These are phyloP conservation scores for Helotiales sp. DNA, from an alignment of 2,329 filamentous ascomycete species.

Conservation along the genomic window DNA sequence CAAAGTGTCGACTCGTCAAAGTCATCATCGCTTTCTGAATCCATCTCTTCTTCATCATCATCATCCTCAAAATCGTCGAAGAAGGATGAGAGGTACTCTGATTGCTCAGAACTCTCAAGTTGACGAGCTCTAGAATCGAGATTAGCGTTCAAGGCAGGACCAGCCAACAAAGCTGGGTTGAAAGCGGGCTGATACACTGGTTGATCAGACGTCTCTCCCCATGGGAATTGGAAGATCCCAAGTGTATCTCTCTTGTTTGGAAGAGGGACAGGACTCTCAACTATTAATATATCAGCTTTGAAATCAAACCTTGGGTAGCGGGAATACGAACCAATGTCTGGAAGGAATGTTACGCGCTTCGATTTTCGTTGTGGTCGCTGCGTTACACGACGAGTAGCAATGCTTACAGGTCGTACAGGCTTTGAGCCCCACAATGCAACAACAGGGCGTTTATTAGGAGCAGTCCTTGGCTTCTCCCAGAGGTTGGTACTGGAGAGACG, in stretches of 20 bases:
- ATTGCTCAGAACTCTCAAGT: constrained; percentile 22
- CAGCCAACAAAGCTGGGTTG: constrained; percentile 21
- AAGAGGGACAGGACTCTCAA: constrained; percentile 61
- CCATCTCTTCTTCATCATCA: constrained; percentile 39
- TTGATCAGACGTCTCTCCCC: constrained; percentile 62
- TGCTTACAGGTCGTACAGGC: constrained; percentile 27
- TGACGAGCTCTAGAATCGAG: constrained; percentile 28
- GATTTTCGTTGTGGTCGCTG: constrained; percentile 55
- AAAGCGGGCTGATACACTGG: constrained; percentile 44
- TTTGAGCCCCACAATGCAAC: constrained; percentile 34
- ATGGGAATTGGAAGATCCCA: constrained; percentile 66
- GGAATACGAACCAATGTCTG: constrained; percentile 50
- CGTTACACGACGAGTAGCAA: constrained; percentile 45
- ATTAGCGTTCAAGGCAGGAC: constrained; percentile 23
- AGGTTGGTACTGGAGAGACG: constrained; percentile 28
- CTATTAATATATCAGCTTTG: constrained; percentile 24
- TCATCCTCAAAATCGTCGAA: constrained; percentile 64
- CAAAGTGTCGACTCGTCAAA: constrained; percentile 64
- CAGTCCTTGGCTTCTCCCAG: constrained; percentile 30
- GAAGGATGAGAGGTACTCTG: constrained; percentile 45
- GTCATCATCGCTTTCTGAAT: constrained; percentile 26
- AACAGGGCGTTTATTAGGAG: constrained; percentile 16
- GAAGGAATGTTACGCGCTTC: constrained; percentile 58
- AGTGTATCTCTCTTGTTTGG: constrained; percentile 58
- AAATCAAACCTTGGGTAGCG: neutral